These are phyloP conservation scores for Erigeron canadensis DNA, from an alignment of 129 eudicot genomes.

Conservation along the genomic window DNA sequence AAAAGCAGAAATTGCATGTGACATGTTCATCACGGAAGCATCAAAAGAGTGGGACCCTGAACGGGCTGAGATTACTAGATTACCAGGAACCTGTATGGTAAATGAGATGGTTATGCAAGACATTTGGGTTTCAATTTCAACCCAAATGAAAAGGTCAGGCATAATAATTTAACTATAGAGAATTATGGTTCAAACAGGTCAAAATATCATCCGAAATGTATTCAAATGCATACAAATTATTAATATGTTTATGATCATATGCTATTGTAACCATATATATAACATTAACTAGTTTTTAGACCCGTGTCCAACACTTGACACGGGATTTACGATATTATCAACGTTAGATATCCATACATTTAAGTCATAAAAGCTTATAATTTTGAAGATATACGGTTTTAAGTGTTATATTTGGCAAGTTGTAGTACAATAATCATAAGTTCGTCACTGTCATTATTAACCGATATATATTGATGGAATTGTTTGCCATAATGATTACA, in stretches of 20 bases:
- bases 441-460: too few species aligned
- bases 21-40: constrained; percentile 89
- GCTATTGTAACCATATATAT: neutral
- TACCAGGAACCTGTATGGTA: constrained; percentile 84
- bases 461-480: too few species aligned
- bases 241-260: neutral
- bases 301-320: too few species aligned
- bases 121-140: neutral
- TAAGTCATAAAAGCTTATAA: too few species aligned
- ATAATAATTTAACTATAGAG: neutral
- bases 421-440: too few species aligned
- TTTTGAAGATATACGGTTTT: too few species aligned
- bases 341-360: too few species aligned
- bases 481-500: too few species aligned
- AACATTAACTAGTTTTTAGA: too few species aligned
- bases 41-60: constrained; percentile 92
- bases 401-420: too few species aligned
- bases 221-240: neutral
- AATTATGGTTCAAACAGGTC: neutral
- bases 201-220: neutral
- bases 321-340: too few species aligned
- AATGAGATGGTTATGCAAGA: constrained; percentile 13
- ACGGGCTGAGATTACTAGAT: constrained; percentile 86
- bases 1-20: constrained; percentile 65
- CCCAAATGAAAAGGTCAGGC: too few species aligned